Evolutionary conservation across 1,284 basidiomycete species (phyloP).

Genomic region (Sanguinoderma infundibulare): DNA sequence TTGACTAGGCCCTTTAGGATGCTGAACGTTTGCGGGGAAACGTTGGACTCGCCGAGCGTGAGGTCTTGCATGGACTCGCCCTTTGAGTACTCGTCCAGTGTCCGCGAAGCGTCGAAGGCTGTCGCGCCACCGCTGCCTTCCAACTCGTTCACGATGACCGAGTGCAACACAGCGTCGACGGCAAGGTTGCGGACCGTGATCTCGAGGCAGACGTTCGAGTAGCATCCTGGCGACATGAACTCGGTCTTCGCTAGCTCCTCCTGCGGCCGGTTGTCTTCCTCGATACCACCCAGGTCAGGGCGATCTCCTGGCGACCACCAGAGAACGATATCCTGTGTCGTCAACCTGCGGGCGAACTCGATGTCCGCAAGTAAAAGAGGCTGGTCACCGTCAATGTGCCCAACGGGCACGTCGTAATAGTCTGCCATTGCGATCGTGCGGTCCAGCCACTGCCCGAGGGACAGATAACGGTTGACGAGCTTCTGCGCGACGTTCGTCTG

Average conservation of each 20-base stretch:
- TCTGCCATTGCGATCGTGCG: conserved; percentile 84
- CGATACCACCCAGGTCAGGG: conserved; percentile 95
- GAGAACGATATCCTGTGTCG: conserved; percentile 88
- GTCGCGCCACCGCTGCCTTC: conserved; percentile 93
- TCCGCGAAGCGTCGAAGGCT: conserved; percentile 94
- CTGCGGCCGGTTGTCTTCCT: conserved; percentile 80
- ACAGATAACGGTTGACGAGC: conserved; percentile 87
- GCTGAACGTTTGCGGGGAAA: conserved; percentile 90
- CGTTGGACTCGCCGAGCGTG: conserved; percentile 88
- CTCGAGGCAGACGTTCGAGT: conserved; percentile 93
- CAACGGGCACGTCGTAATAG: conserved; percentile 93
- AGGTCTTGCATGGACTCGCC: conserved; percentile 80
- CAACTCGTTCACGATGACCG: conserved; percentile 93
- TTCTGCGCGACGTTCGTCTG: conserved; percentile 73
- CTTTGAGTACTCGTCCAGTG: conserved; percentile 88
- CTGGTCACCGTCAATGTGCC: conserved; percentile 91
- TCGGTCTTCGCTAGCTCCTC: conserved; percentile 89
- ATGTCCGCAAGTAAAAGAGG: conserved; percentile 89
- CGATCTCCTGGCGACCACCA: conserved; percentile 95
- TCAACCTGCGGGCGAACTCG: conserved; percentile 86
- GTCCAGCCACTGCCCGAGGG: conserved; percentile 81
- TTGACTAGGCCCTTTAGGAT: conserved; percentile 91
- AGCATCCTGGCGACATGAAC: conserved; percentile 86
- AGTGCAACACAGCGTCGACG: conserved; percentile 91
- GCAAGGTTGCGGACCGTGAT: conserved; percentile 91